phyloP scores from a whole-genome alignment of 2,329 filamentous ascomycete genomes.

The Diplodia mutila region DNA sequence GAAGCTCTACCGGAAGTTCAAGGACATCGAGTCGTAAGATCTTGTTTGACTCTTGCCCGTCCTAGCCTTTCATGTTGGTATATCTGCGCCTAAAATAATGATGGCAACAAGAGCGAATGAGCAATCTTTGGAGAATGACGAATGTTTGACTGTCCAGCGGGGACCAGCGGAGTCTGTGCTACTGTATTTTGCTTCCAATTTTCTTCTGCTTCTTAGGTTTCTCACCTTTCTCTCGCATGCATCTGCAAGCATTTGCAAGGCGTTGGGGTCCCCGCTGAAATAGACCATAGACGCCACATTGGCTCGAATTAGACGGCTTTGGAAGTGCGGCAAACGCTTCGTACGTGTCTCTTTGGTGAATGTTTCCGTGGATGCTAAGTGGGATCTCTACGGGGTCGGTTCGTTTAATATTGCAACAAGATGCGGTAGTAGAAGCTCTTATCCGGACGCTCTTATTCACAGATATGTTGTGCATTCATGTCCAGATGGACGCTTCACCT shows the following conservation, averaged over 20 bases:
- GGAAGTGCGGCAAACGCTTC: not conserved
- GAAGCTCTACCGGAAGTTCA: conserved; percentile 62
- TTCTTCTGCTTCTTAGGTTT: not conserved
- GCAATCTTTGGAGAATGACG: not conserved
- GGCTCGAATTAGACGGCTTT: conserved; percentile 6
- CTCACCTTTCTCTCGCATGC: not conserved
- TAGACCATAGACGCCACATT: conserved; percentile 16
- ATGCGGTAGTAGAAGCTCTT: no score
- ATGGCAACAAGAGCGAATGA: not conserved
- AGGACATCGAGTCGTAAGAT: conserved; percentile 4
- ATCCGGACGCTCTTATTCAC: no score
- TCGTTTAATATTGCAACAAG: no score
- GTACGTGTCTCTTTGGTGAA: not conserved
- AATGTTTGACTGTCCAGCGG: not conserved
- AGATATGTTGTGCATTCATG: no score
- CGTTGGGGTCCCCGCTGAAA: conserved; percentile 18
- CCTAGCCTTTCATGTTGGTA: not conserved
- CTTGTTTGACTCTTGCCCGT: not conserved
- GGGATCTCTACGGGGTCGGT: not conserved
- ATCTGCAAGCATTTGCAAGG: conserved; percentile 23
- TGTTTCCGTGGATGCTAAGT: not conserved
- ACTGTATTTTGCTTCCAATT: not conserved
- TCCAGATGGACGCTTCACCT: no score
- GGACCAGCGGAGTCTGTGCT: conserved; percentile 1
- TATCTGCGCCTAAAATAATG: not conserved